A percentile compares a stretch with the other conserved stretches of the same genome.
Evolutionary conservation across 2,329 filamentous ascomycete genomes (phyloP).

Genomic region (Fusarium guadeloupense): DNA sequence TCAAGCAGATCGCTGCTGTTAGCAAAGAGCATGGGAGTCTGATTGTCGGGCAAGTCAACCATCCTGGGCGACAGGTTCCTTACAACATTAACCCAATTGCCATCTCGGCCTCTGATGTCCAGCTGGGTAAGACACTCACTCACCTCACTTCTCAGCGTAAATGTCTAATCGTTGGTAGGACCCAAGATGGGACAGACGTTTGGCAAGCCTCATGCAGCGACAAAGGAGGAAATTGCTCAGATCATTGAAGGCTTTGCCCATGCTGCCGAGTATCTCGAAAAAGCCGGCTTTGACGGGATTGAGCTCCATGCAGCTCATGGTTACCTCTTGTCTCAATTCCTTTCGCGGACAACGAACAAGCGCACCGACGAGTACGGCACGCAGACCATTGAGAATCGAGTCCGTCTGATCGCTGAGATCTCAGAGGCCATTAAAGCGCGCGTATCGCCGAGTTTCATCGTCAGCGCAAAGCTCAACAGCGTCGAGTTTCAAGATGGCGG

Average conservation of each 20-base stretch:
- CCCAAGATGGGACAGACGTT: conserved; percentile 45
- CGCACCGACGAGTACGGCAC: conserved; percentile 62
- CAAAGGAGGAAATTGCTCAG: conserved; percentile 63
- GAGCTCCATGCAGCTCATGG: conserved; percentile 64
- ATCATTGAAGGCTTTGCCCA: conserved; percentile 69
- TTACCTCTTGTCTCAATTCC: conserved; percentile 63
- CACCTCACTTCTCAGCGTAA: rapidly evolving
- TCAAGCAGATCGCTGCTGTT: conserved; percentile 63
- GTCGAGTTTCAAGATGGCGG: conserved; percentile 65
- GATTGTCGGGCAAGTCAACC: conserved; percentile 67
- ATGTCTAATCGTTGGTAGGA: neutral
- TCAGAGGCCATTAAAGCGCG: conserved; percentile 46
- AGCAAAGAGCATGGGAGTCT: conserved; percentile 68
- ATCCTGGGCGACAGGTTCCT: conserved; percentile 55
- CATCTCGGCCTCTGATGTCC: conserved; percentile 55
- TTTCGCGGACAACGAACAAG: conserved; percentile 58
- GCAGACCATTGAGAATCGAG: conserved; percentile 53
- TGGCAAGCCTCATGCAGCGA: conserved; percentile 63
- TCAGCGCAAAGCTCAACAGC: conserved; percentile 66
- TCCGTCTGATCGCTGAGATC: conserved; percentile 57
- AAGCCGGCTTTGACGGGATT: conserved; percentile 67
- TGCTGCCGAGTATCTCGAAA: conserved; percentile 68
- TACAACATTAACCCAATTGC: conserved; percentile 46
- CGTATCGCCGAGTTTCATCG: conserved; percentile 49
- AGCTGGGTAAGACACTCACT: conserved; percentile 35